A percentile compares a stretch with the other conserved stretches of the same genome.
Conservation (phyloP, 2,329 filamentous ascomycete genomes). For the Eutypella sp. region DNA sequence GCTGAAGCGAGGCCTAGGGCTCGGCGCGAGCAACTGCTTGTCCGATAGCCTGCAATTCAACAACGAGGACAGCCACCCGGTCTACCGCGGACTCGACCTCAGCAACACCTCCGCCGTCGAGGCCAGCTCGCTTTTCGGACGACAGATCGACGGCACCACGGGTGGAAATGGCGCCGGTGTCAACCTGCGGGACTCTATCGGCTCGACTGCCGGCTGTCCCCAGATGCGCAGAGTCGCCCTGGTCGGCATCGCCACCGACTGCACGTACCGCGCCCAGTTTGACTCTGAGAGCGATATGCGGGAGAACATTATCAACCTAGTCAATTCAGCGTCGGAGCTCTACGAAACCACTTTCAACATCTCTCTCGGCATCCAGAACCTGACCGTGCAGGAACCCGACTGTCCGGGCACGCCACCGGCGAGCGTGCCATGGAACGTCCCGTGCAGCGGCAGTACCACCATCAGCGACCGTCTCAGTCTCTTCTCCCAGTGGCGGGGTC, state of each 20-base stretch:
- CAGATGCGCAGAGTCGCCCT: constrained; percentile 86
- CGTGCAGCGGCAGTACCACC: constrained; percentile 56
- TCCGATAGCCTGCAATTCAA: constrained; percentile 81
- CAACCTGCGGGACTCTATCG: constrained; percentile 74
- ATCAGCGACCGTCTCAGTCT: constrained; percentile 78
- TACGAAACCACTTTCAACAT: constrained; percentile 95
- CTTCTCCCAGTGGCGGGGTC: constrained; percentile 85
- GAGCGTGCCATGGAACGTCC: constrained; percentile 78
- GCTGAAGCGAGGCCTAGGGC: constrained; percentile 53
- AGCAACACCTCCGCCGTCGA: constrained; percentile 56
- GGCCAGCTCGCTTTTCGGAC: constrained; percentile 64
- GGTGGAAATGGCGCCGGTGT: constrained; percentile 74
- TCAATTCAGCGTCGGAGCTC: constrained; percentile 81
- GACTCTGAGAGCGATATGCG: constrained; percentile 59
- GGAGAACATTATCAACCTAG: constrained; percentile 71
- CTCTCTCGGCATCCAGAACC: constrained; percentile 80
- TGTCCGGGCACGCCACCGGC: constrained; percentile 67
- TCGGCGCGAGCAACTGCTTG: constrained; percentile 52
- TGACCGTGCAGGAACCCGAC: constrained; percentile 69
- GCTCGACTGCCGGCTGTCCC: constrained; percentile 78
- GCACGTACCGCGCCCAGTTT: constrained; percentile 75
- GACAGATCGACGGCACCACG: constrained; percentile 64
- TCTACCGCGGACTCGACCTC: constrained; percentile 50
- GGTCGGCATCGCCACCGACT: constrained; percentile 89
- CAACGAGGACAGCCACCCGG: constrained; percentile 62